phyloP scores from a whole-genome alignment of 148 eudicot species.

The Dianthus caryophyllus region DNA sequence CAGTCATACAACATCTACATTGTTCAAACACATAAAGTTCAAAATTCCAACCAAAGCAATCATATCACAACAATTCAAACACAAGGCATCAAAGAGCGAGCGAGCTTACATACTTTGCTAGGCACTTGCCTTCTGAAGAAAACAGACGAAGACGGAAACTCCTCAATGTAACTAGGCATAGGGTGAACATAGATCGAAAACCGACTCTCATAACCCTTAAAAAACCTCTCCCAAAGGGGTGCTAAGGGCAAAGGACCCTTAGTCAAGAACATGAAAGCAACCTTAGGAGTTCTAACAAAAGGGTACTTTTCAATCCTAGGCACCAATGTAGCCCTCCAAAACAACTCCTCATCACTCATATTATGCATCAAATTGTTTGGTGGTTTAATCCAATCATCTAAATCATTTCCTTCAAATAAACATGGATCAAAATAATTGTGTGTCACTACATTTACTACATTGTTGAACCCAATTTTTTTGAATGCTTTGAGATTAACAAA shows the following conservation, averaged over 20 bases:
- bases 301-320: constrained; percentile 65
- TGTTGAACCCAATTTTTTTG: constrained; percentile 42
- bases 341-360: constrained; percentile 71
- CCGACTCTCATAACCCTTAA: constrained; percentile 55
- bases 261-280: constrained; percentile 95
- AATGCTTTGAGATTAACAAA: constrained; percentile 52
- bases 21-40: not conserved
- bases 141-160: constrained; percentile 60
- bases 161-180: constrained; percentile 49
- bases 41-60: not conserved
- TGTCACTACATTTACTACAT: constrained; percentile 31
- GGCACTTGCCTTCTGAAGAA: constrained; percentile 75
- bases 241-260: constrained; percentile 94
- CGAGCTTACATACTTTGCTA: constrained; percentile 90
- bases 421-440: constrained; percentile 43
- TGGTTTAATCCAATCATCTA: constrained; percentile 55
- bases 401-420: constrained; percentile 33
- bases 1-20: too few relatives aligned
- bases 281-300: constrained; percentile 59
- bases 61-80: not conserved
- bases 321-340: constrained; percentile 71
- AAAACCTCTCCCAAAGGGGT: constrained; percentile 92
- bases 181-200: constrained; percentile 84
- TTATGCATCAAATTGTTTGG: constrained; percentile 51
- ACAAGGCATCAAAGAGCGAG: constrained; percentile 8